Conservation (phyloP, 768 basidiomycete species). For the Austroboletus festivus region DNA sequence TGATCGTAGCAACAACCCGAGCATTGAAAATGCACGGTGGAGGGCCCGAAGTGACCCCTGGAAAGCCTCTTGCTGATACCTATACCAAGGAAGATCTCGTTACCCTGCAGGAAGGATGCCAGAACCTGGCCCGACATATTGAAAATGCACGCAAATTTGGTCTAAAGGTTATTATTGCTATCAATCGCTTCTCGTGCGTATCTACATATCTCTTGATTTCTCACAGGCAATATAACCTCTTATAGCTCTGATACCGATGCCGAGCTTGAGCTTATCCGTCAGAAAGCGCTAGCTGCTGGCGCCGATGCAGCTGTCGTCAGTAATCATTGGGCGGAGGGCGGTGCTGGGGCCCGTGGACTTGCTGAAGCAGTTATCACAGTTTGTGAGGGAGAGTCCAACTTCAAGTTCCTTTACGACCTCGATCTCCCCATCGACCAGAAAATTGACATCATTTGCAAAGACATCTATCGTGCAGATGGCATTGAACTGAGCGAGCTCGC, state of each 20-base stretch:
- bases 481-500: conserved; percentile 86
- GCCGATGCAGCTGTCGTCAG: conserved; percentile 94
- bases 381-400: conserved; percentile 78
- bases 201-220: not conserved
- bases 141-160: conserved; percentile 94
- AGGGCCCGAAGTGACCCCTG: conserved; percentile 93
- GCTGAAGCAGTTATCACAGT: conserved; percentile 89
- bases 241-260: conserved; percentile 83
- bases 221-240: not conserved
- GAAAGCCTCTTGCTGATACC: conserved; percentile 88
- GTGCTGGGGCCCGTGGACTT: conserved; percentile 82
- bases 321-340: conserved; percentile 98
- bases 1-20: conserved; percentile 96
- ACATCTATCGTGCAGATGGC: conserved; percentile 93
- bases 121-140: conserved; percentile 91
- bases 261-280: conserved; percentile 81
- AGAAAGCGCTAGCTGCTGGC: conserved; percentile 76
- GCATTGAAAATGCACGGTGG: conserved; percentile 99
- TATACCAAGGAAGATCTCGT: conserved; percentile 93
- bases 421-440: conserved; percentile 82
- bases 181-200: conserved; percentile 92
- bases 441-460: conserved; percentile 81
- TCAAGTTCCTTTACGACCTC: conserved; percentile 93
- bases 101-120: conserved; percentile 85
- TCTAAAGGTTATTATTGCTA: conserved; percentile 91